Evolutionary conservation across 2,329 filamentous ascomycete genomes (phyloP), one percentile per base, ranked within the genome.

Genomic region (Dryadomyces sulphureus): DNA sequence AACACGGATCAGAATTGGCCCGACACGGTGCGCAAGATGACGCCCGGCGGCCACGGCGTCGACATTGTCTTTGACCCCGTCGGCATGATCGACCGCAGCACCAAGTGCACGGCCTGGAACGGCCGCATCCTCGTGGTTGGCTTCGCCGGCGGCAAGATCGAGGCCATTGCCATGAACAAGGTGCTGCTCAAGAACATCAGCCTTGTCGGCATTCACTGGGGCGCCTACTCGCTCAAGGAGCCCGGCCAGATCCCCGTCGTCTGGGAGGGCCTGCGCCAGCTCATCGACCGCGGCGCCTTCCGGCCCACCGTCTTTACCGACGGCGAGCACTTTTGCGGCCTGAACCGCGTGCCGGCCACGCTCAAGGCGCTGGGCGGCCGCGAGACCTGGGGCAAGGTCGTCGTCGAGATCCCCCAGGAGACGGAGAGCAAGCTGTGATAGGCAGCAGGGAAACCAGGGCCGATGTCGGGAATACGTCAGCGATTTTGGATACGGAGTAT

Each of bases 1-100:
- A 71, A 71, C 17, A 70, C 82, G 49, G 70, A 82, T 51, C 59
- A 69, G 2, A 65, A 70, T 46, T 81, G 81, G 71, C 73, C 76
- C n/a, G 67, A 70, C 2, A 62, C 78, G 50, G 87, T 95, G 41
- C 84, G 84, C 66, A 78, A 76, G 54, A 63, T 96, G 48, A 90
- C 83, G 5, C 85, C 84, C 0, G 76, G 78, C 51, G 75, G 75
- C 1, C 62, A 67, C 39, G 77, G 88, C 11, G 89, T 94, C 17
- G 89, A 96, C 62, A 86, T 96, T 44, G 89, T 96, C 20, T 96
- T 87, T 65, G 90, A 96, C 61, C 88, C 90, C 12, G 90, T 96
- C 1, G 90, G 90, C 1, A 66, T 95, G 59, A 85, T 95, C 43
- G 87, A 93, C 53, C 74, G 79, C 59, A 87, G 81, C 54, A 84